Evolutionary conservation across 805 yeast genomes (phyloP), one percentile per base, ranked within the genome.

Genomic region (Hanseniaspora pseudoguilliermondii): DNA sequence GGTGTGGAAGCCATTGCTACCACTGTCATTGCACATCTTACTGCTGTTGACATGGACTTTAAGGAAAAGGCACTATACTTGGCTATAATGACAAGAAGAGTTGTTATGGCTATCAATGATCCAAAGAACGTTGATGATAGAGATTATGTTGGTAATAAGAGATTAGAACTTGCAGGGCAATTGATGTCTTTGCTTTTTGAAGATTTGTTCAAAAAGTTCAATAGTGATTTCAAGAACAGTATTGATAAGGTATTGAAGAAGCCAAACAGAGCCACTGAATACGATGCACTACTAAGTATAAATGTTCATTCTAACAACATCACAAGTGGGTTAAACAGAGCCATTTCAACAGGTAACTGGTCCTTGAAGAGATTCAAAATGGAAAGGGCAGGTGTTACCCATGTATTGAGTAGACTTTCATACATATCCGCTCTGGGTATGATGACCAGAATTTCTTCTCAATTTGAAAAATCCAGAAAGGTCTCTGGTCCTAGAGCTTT

Each of bases 391-490:
- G 98, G 98, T 72, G 98, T 93, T 53, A 93, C 98, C 3, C 98
- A 93, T 68, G 97, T 93, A 41, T 75, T 93, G 56, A 84, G 95
- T 58, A 79, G 98, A 65, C 73, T 93, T 57, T 86, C 96, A 21
- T 93, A 88, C 68, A 91, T 93, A 47, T 83, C 95, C 9, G 98
- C 98, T 0, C 73, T 93, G 59, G 98, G 98, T 64, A 93, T 93
- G 98, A 93, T 93, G 98, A 93, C 98, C 13, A 84, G 98, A 74
- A 93, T 93, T 54, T 87, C 97, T 7, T 91, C 97, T n/a, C 98
- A 93, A 71, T 93, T 93, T 65, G 98, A 93, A 69, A 93, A 93
- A 69, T 89, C 97, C 2, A 79, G 98, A 72, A 93, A 93, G 69
- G 98, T 93, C 43, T 86, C 96, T 1, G 98, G 98, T 46, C 98